Conservation (phyloP, 805 yeast species). For the Pichia scutulata region DNA sequence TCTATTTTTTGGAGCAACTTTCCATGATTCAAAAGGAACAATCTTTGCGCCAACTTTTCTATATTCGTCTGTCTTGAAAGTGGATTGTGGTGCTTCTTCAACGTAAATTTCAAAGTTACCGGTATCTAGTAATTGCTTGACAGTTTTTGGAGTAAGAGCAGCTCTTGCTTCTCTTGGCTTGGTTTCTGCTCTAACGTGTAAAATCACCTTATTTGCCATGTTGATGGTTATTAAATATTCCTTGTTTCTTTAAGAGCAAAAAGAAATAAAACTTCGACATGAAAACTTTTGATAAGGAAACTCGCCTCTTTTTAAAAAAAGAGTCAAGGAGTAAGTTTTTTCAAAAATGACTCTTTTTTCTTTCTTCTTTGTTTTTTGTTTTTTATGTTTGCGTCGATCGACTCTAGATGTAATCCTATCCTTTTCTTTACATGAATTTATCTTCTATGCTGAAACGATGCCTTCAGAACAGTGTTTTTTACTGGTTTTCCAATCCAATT, state of each 20-base stretch:
- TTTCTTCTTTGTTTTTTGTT: not conserved
- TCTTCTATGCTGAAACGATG: not conserved
- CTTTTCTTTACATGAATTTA: not conserved
- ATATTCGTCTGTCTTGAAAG: conserved; percentile 71
- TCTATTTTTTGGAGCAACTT: conserved; percentile 80
- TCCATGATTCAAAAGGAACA: conserved; percentile 94
- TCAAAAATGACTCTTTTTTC: not conserved
- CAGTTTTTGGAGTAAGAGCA: conserved; percentile 87
- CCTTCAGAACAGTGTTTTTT: not conserved
- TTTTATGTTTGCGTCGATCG: not conserved
- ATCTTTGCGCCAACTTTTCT: conserved; percentile 73
- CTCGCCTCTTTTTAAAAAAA: no score
- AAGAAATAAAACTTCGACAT: not conserved
- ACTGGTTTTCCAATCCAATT: no score
- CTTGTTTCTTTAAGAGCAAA: not conserved
- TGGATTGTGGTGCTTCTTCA: conserved; percentile 80
- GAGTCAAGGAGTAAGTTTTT: not conserved
- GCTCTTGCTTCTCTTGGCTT: conserved; percentile 98
- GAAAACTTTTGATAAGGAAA: not conserved
- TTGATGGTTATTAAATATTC: not conserved
- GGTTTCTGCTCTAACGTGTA: conserved; percentile 94
- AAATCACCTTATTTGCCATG: conserved; percentile 37
- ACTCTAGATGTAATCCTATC: not conserved
- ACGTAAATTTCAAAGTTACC: conserved; percentile 79
- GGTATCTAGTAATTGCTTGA: conserved; percentile 73